These are phyloP conservation scores for Orbilia javanica DNA, from an alignment of 2,329 filamentous ascomycete species.

Conservation along the genomic window DNA sequence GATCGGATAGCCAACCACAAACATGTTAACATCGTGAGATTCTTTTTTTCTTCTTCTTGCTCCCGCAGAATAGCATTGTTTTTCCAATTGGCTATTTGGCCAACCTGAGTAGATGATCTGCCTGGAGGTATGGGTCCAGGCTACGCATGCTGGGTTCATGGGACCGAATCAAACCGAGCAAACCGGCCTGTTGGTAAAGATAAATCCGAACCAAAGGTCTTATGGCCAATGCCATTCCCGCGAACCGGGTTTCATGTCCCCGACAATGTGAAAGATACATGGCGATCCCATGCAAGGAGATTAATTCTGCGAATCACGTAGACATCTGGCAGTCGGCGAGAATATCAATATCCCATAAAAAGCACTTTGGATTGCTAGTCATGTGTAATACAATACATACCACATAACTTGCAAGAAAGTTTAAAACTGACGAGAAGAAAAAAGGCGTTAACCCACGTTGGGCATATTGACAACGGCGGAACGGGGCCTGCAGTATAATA, in stretches of 20 bases:
- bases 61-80: not conserved
- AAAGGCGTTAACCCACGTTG: constrained; percentile 17
- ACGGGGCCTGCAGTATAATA: constrained; percentile 44
- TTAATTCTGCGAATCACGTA: constrained; percentile 7
- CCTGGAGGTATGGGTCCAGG: constrained; percentile 8
- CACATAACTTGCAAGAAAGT: too few species aligned
- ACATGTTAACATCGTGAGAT: constrained; percentile 12
- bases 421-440: too few species aligned
- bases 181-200: constrained; percentile 29
- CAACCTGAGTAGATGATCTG: constrained; percentile 1
- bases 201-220: constrained; percentile 36
- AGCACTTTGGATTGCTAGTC: too few species aligned
- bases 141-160: not conserved
- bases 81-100: constrained; percentile 17
- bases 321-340: not conserved
- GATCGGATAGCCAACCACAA: constrained; percentile 10
- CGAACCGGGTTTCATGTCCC: constrained; percentile 31
- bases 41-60: not conserved
- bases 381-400: too few species aligned
- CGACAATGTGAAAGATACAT: constrained; percentile 26
- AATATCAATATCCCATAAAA: not conserved
- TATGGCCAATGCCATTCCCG: constrained; percentile 12
- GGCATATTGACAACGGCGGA: constrained; percentile 40
- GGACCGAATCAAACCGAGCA: constrained; percentile 22
- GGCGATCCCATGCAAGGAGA: constrained; percentile 50